Conservation (phyloP, 345 rosid genomes). For the Carallia brachiata region DNA sequence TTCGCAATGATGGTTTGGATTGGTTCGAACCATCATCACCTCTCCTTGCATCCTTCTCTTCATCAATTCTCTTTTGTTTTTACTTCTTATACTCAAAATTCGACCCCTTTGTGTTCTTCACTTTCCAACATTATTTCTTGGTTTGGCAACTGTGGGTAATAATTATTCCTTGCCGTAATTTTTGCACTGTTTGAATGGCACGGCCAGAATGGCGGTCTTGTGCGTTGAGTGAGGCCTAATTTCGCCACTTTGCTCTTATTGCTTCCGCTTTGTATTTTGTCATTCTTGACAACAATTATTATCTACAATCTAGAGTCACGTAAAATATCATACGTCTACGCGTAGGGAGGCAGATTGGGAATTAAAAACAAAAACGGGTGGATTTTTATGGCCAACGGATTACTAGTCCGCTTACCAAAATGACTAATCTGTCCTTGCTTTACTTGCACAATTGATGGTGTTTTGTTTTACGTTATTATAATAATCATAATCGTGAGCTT, state of each 20-base stretch:
- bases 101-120: not conserved
- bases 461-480: slow-evolving; percentile 34
- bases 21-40: slow-evolving; percentile 78
- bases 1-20: slow-evolving; percentile 94
- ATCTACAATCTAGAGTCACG: slow-evolving; percentile 13
- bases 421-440: slow-evolving; percentile 4
- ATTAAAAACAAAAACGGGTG: not conserved
- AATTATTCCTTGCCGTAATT: slow-evolving; percentile 26
- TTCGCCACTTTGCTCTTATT: not conserved
- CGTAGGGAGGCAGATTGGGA: slow-evolving; percentile 7
- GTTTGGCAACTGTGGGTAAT: slow-evolving; percentile 25
- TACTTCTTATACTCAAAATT: slow-evolving; percentile 1
- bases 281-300: slow-evolving; percentile 17
- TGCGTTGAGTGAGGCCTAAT: not conserved
- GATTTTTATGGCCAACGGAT: not conserved
- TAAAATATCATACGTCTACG: slow-evolving; percentile 8
- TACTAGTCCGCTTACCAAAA: not conserved
- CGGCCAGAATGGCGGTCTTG: slow-evolving; percentile 16
- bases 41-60: not conserved
- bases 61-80: slow-evolving; percentile 21
- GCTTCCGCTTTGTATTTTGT: not conserved
- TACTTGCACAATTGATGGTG: slow-evolving; percentile 20
- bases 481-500: slow-evolving; percentile 32
- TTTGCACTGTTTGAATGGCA: slow-evolving; percentile 7
- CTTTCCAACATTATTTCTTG: slow-evolving; percentile 15